Evolutionary conservation across 345 rosid genomes (phyloP), one percentile per base, ranked within the genome.

Genomic region (Orychophragmus violaceus): DNA sequence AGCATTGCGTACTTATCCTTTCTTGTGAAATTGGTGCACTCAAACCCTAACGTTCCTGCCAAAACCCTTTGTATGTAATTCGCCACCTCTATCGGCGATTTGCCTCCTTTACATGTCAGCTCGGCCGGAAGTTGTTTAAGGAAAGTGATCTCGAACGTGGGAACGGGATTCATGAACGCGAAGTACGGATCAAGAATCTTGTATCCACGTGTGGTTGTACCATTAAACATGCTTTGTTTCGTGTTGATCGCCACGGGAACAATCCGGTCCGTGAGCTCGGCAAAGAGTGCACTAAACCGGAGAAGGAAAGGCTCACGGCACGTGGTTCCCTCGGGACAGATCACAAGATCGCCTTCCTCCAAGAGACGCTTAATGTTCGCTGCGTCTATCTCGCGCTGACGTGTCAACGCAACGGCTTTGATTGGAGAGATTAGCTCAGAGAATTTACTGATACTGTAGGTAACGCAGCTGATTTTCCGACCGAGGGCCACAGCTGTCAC

Each of bases 291-390:
- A 46, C 97, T 94, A 70, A 94, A 94, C 63, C 99, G 70, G 19
- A 94, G 67, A 2, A 94, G 82, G 70, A 88, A 94, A 5, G 99
- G 95, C 59, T 94, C 97, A 1, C 99, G 79, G 18, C 99, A 90
- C 0, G 99, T 94, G 2, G 99, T 94, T 19, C 99, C 99, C 58
- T 94, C 99, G 0, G 97, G 97, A 71, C 99, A 94, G 2, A 94
- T 84, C 42, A 91, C 95, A 57, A 94, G 60, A 64, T 94, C 99
- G 0, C 99, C 99, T 74, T 94, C 96, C 59, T 87, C 83, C 0
- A 94, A 82, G 23, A 94, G 76, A 19, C 79, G 78, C 69, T 86
- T 87, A 56, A 94, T 94, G 58, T 87, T 73, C 0, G 72, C 87
- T 0, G 99, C 96, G 18, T 94, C 99, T 69, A 57, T 83, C 35